Evolutionary conservation across 768 basidiomycete genomes (phyloP).

Genomic region (Boletus speciosus): DNA sequence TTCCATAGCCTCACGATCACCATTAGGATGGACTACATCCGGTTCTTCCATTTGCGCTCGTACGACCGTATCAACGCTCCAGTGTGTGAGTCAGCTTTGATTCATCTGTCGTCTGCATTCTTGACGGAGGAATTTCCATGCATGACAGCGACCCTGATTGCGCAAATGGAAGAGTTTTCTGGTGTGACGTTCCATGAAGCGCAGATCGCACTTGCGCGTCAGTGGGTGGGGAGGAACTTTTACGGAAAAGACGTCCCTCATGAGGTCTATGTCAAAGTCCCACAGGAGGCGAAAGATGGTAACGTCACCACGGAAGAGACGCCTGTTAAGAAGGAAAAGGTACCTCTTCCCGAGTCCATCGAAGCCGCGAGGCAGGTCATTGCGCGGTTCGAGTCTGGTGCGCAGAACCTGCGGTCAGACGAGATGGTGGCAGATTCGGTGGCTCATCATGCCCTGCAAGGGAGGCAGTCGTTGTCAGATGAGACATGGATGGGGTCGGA

Average conservation of each 20-base stretch:
- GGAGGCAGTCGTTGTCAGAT: slow-evolving; percentile 56
- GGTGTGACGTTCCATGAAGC: slow-evolving; percentile 83
- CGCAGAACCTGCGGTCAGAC: slow-evolving; percentile 52
- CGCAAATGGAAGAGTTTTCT: slow-evolving; percentile 66
- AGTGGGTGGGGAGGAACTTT: slow-evolving; percentile 61
- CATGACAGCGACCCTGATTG: slow-evolving; percentile 46
- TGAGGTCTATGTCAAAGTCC: slow-evolving; percentile 56
- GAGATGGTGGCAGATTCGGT: slow-evolving; percentile 72
- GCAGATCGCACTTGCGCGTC: slow-evolving; percentile 76
- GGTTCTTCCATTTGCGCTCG: slow-evolving; percentile 87
- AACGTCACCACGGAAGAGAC: slow-evolving; percentile 52
- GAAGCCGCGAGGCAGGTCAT: slow-evolving; percentile 71
- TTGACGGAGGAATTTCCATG: slow-evolving; percentile 14
- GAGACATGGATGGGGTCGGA: slow-evolving; percentile 84
- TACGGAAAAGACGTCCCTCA: slow-evolving; percentile 36
- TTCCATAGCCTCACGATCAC: neutral
- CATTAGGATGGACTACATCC: slow-evolving; percentile 73
- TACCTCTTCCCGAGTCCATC: slow-evolving; percentile 61
- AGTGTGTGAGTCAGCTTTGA: slow-evolving; percentile 38
- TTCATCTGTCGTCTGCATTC: slow-evolving; percentile 12
- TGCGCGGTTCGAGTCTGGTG: slow-evolving; percentile 66
- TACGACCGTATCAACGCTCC: slow-evolving; percentile 92
- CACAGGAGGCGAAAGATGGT: slow-evolving; percentile 48
- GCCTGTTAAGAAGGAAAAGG: slow-evolving; percentile 52
- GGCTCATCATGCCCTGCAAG: slow-evolving; percentile 72